phyloP scores from a whole-genome alignment of 306 rosid genomes.

The Vigna angularis region DNA sequence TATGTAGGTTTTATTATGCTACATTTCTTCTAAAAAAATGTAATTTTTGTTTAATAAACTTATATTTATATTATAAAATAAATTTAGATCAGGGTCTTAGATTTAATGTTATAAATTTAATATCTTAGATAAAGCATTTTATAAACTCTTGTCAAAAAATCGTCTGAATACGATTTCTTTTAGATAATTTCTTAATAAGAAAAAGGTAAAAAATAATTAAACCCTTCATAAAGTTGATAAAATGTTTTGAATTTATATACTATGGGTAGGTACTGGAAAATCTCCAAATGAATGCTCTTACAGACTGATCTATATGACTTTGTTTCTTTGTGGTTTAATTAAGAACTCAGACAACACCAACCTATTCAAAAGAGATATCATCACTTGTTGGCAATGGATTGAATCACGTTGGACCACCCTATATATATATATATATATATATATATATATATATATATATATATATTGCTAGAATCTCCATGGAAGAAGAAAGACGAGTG shows the following conservation, averaged over 20 bases:
- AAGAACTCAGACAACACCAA: not conserved
- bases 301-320: not conserved
- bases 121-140: too few relatives aligned
- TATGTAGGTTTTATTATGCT: too few relatives aligned
- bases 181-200: not conserved
- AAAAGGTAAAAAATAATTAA: not conserved
- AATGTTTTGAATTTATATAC: not conserved
- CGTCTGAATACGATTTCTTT: not conserved
- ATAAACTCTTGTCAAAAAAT: too few relatives aligned
- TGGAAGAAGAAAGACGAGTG: not conserved
- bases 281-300: not conserved
- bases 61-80: too few relatives aligned
- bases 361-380: not conserved
- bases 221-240: not conserved
- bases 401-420: slow-evolving; percentile 28
- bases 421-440: too few relatives aligned
- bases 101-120: too few relatives aligned
- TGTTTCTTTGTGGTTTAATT: not conserved
- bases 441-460: not conserved
- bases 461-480: not conserved
- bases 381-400: not conserved
- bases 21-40: too few relatives aligned
- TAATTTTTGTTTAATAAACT: too few relatives aligned
- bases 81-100: too few relatives aligned
- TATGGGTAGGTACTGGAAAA: not conserved